A percentile compares a stretch with the other conserved stretches of the same genome.
Conservation (phyloP, 257 asterid species). For the Nicotiana tabacum region DNA sequence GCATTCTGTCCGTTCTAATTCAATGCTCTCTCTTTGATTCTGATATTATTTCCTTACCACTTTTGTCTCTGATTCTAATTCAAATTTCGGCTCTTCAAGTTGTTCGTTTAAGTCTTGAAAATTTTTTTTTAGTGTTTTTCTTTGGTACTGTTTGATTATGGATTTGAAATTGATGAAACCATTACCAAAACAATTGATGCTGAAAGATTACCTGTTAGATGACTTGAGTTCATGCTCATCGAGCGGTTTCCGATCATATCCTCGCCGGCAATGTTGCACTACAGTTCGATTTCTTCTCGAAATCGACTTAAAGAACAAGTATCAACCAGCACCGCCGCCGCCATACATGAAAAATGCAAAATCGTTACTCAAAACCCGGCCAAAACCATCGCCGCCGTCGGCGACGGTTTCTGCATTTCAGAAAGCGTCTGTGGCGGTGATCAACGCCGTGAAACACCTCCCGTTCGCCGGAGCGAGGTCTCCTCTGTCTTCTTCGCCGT, state of each 20-base stretch:
- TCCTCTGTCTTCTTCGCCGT: background rate
- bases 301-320: constrained; percentile 25
- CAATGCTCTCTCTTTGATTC: constrained; percentile 16
- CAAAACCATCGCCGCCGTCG: constrained; percentile 1
- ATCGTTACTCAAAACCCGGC: constrained; percentile 9
- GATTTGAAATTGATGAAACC: constrained; percentile 9
- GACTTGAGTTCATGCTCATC: constrained; percentile 49
- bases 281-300: constrained; percentile 37
- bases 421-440: constrained; percentile 32
- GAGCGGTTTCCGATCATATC: constrained; percentile 41
- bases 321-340: constrained; percentile 9
- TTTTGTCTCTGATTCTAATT: constrained; percentile 2
- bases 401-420: constrained; percentile 42
- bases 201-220: constrained; percentile 43
- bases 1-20: constrained; percentile 12
- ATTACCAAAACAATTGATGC: constrained; percentile 23
- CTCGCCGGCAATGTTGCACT: constrained; percentile 35
- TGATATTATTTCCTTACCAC: background rate
- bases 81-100: background rate
- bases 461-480: constrained; percentile 27
- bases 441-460: constrained; percentile 59
- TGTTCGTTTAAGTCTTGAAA: background rate
- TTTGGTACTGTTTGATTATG: background rate
- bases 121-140: background rate
- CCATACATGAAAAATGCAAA: constrained; percentile 11